Base-by-base conservation (phyloP, 176 grass and related monocot genomes). In the Juncus inflexus region DNA sequence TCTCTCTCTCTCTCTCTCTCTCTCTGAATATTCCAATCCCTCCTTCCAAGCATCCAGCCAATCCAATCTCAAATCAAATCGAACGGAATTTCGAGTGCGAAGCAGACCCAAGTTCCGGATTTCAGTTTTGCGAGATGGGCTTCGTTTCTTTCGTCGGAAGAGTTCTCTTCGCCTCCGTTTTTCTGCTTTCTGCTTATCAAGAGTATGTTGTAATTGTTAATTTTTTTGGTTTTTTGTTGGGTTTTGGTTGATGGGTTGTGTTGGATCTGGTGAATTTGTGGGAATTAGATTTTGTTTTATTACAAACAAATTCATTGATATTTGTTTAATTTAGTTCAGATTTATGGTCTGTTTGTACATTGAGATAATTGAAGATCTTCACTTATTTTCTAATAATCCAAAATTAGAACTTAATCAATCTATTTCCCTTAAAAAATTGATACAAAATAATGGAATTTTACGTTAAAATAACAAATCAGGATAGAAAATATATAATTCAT, bases 121-220 rank as follows among this genome's bases (percentile, higher is more conserved):
- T 28, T 28, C 13, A 5, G 12, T 68, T 61, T 12, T 3, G 40
- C 35, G 14, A 72, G 76, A 80, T 80, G 78, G 78, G 78, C 1
- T 80, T 80, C 36, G 52, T 80, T 28, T 80, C 78, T 12, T 80
- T 80, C 41, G 78, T 65, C 3, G 78, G 78, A 19, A 73, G 78
- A 67, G 78, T 80, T 9, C 43, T 80, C 41, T 80, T 80, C 53
- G 78, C 78, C 52, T 80, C 78, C 53, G 52, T 73, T 37, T 80
- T 80, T n/a, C 69, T 80, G 61, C 69, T 80, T 61, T 80, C 78
- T 36, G 78, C 69, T 12, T 80, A 80, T 52, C 78, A 80, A 50
- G 69, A 80, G 78, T 74, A 65, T 53, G 69, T 40, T 13, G n/a
- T 12, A 47, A 51, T 49, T 28, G 19, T 52, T 15, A 38, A 0